These are phyloP conservation scores for Zychaea mexicana DNA, from an alignment of 371 early-diverging fungal genomes.

Conservation along the genomic window DNA sequence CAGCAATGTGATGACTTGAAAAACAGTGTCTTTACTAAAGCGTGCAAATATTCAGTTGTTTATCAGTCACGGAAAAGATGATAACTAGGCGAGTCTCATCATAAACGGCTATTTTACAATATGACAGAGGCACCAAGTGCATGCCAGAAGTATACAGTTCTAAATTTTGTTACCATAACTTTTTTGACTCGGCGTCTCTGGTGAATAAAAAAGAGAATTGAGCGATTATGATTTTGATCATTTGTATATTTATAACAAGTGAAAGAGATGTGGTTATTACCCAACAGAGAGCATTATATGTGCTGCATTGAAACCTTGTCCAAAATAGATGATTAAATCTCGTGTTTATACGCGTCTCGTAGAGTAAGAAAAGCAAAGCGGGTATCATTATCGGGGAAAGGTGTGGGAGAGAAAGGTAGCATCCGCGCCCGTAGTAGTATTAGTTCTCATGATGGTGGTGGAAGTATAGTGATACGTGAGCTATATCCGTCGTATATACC, in stretches of 20 bases:
- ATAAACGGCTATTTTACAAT: too few species aligned
- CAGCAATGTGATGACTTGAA: conserved; percentile 8
- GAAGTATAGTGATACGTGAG: neutral
- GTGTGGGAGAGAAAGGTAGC: too few species aligned
- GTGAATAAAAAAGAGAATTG: neutral
- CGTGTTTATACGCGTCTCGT: neutral
- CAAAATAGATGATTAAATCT: neutral
- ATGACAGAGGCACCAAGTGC: too few species aligned
- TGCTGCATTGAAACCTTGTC: conserved; percentile 10
- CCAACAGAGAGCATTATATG: conserved; percentile 2
- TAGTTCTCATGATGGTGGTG: neutral
- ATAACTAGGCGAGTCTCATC: too few species aligned
- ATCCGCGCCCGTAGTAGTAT: neutral
- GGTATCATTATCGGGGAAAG: too few species aligned
- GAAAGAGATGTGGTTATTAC: neutral
- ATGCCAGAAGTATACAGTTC: neutral
- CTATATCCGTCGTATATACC: neutral
- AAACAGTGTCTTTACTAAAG: conserved; percentile 9
- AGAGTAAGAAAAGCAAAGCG: too few species aligned
- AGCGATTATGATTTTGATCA: too few species aligned
- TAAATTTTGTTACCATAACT: neutral
- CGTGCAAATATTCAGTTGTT: too few species aligned
- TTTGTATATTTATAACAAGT: neutral
- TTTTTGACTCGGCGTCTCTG: neutral
- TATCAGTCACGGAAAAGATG: too few species aligned